Percentiles rank a stretch among this genome's conserved stretches.
phyloP scores from a whole-genome alignment of 371 early-diverging fungal genomes.

The Rhizopus delemar region DNA sequence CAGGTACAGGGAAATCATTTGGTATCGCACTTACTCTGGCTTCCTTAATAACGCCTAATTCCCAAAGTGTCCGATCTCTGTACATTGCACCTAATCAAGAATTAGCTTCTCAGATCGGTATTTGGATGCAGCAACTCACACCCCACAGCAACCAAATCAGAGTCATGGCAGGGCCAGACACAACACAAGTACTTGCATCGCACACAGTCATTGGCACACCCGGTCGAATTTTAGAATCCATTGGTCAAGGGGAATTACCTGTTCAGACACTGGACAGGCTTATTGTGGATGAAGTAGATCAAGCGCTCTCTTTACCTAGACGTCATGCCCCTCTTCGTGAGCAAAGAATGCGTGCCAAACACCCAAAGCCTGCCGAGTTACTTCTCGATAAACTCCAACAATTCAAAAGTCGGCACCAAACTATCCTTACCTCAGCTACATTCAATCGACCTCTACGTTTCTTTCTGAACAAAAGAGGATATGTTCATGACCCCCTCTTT shows the following conservation, averaged over 20 bases:
- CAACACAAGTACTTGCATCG: conserved; percentile 11
- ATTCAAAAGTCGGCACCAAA: conserved; percentile 39
- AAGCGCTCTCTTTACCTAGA: conserved; percentile 61
- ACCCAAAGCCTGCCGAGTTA: conserved; percentile 69
- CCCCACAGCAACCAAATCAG: conserved; percentile 4
- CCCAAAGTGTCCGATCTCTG: conserved; percentile 51
- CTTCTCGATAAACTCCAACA: conserved; percentile 39
- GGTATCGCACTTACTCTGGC: conserved; percentile 62
- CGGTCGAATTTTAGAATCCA: conserved; percentile 51
- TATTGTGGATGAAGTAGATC: conserved; percentile 79
- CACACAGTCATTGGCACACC: conserved; percentile 70
- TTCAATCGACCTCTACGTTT: conserved; percentile 66
- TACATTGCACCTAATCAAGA: conserved; percentile 87
- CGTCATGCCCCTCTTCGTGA: conserved; percentile 60
- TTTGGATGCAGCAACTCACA: conserved; percentile 48
- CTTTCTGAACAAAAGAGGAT: conserved; percentile 57
- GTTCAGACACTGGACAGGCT: conserved; percentile 55
- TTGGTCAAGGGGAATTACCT: conserved; percentile 45
- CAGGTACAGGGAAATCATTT: conserved; percentile 84
- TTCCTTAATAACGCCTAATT: conserved; percentile 2
- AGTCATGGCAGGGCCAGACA: conserved; percentile 16
- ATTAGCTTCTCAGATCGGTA: conserved; percentile 76
- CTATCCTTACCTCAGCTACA: conserved; percentile 73
- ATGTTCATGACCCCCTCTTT: conserved; percentile 60
- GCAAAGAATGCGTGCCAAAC: conserved; percentile 47